Base-by-base conservation (phyloP, 495 filamentous ascomycete species). In the Hypoxylon lienhwacheense region DNA sequence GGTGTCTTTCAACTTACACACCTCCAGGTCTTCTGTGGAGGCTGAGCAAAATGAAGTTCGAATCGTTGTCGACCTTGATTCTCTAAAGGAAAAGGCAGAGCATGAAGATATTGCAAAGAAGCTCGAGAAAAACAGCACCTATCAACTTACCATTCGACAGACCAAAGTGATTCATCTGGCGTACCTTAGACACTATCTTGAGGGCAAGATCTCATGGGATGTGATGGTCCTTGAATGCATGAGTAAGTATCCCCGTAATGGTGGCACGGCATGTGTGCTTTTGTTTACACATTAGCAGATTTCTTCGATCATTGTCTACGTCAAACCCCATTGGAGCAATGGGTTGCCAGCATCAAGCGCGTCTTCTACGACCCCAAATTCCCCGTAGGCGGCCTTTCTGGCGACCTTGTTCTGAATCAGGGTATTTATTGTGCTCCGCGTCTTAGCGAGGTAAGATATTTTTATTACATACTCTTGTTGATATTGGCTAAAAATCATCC, bases 261-360 rank as follows among this genome's bases (percentile, higher is more conserved):
- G 10, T 37, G 1, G 4, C 11, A 14, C 32, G 6, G 17, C 1
- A 1, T n/a, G 6, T 2, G 41, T 26, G 17, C 21, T 4, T 34
- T 36, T 15, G 46, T 59, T 73, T 47, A 73, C 39, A 39, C 16
- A 46, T 15, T 41, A 25, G 2, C 76, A 67, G 80, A 87, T 66
- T 95, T 96, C 69, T 73, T 97, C 2, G 92, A 98, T 54, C 93
- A 98, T 65, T 72, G 89, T 14, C 70, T 98, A 28, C 89, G 92
- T 8, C 85, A 95, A 69, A 70, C 65, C 1, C 90, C 93, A 0
- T 82, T 83, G 0, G 73, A 79, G 53, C 68, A 73, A 5, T 84
- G 84, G 61, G 77, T 81, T n/a, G n/a, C n/a, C 1, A 71, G 79
- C 0, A 83, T 95, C 62, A 90, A 87, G 66, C 86, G 89, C 16